Base-by-base conservation (phyloP, 1,139 yeast species). In the Geotrichum phurueaensis region DNA sequence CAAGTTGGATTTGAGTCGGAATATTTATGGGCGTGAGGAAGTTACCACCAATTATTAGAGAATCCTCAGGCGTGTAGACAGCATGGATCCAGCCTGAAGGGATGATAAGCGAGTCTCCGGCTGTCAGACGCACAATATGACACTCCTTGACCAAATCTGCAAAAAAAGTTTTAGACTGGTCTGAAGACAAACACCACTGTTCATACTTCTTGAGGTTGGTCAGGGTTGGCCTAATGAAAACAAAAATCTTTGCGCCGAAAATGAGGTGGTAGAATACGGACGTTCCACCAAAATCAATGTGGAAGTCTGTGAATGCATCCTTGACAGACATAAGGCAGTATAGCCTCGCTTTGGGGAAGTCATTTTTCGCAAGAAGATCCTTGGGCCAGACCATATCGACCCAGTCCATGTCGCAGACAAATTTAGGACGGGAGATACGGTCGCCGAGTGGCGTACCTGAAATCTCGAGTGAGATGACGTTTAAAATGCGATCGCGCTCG, bases 71-170 rank as follows among this genome's bases (percentile, higher is more conserved):
- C 0, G 97, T 90, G 68, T 84, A 84, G 0, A 91, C 97, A 0
- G 95, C 86, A 73, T 91, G 97, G 58, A 91, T 90, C 96, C 96
- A 91, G 0, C 97, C 97, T 58, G 96, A 84, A 1, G 97, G 97
- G 18, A 91, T 86, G 18, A 90, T 78, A 72, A 91, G 80, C 29
- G 90, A 79, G 70, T 91, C 97, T 0, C 96, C 96, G 0, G 82
- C 79, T 0, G 70, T 66, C 27, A 91, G 74, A 13, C 83, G 81
- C n/a, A 88, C 85, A 60, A 84, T 83, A 60, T 87, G 78, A 3
- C 96, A 72, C 7, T 70, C 71, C 53, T 68, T 68, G 47, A 79
- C 71, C 61, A 82, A 74, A 54, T 84, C 85, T 0, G 87, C 88
- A 64, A 87, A 82, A 83, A 92, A 90, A n/a, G 77, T 74, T 15